Evolutionary conservation across 768 basidiomycete genomes (phyloP).

Genomic region (Cantharellus cinnabarinus): DNA sequence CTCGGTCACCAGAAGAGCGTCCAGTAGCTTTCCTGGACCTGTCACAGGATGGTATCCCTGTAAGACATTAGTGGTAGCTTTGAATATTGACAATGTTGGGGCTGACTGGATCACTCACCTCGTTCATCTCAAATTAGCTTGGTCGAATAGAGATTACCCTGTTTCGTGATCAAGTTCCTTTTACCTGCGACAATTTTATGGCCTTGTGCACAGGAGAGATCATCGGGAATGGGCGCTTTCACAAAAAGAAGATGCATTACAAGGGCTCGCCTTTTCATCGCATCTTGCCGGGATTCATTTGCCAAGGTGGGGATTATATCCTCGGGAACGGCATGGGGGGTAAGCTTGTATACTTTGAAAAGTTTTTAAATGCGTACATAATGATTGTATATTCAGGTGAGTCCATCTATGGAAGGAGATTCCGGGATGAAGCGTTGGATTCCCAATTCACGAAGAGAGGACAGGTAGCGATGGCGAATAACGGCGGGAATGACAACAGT

Average conservation of each 20-base stretch:
- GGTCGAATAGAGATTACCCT: background rate
- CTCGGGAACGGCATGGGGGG: conserved; percentile 41
- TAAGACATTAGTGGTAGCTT: background rate
- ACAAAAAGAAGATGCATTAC: conserved; percentile 19
- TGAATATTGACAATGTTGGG: background rate
- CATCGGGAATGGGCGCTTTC: background rate
- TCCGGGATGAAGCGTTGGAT: conserved; percentile 55
- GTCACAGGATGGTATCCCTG: background rate
- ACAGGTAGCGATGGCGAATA: conserved; percentile 6
- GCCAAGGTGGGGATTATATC: conserved; percentile 79
- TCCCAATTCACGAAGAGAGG: conserved; percentile 7
- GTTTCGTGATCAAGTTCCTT: conserved; percentile 36
- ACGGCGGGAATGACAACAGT: background rate
- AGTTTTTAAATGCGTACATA: background rate
- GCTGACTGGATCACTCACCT: background rate
- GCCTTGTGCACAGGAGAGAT: conserved; percentile 15
- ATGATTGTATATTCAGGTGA: background rate
- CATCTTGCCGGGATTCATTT: conserved; percentile 75
- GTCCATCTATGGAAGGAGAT: conserved; percentile 92
- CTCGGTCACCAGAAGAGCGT: background rate
- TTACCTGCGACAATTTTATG: conserved; percentile 56
- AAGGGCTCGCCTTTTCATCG: conserved; percentile 26
- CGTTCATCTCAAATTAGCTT: background rate
- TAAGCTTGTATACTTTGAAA: background rate
- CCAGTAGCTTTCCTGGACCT: background rate